Percentiles rank a stretch among this genome's conserved stretches.
Evolutionary conservation across 805 yeast genomes (phyloP).

Genomic region (Candida awuae): DNA sequence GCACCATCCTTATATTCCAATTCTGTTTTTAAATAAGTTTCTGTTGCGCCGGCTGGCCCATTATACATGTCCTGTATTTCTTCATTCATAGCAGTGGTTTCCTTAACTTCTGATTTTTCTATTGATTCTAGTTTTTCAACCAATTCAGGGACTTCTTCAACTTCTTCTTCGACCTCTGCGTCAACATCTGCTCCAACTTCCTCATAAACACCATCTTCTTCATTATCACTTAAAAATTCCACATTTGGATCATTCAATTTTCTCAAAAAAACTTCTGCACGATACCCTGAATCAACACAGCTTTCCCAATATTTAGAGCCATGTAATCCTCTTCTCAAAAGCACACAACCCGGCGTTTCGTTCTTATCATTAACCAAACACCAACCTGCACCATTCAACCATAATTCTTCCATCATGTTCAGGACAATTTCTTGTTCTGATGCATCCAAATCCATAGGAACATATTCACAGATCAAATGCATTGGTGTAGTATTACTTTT

Average conservation of each 20-base stretch:
- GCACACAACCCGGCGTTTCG: conserved; percentile 80
- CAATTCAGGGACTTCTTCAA: conserved; percentile 15
- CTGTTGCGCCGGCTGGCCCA: conserved; percentile 59
- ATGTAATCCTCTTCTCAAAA: conserved; percentile 43
- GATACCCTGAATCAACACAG: conserved; percentile 78
- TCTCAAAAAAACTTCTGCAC: conserved; percentile 77
- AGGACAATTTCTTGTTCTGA: conserved; percentile 40
- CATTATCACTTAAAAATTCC: conserved; percentile 45
- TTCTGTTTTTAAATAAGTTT: conserved; percentile 55
- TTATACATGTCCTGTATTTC: conserved; percentile 20
- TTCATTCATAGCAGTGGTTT: conserved; percentile 14
- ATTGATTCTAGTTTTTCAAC: conserved; percentile 8
- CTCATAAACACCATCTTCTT: conserved; percentile 15
- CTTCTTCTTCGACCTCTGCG: conserved; percentile 16
- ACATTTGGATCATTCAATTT: conserved; percentile 56
- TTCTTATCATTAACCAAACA: conserved; percentile 61
- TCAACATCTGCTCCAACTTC: conserved; percentile 13
- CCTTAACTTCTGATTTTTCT: conserved; percentile 4
- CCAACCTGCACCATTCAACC: conserved; percentile 92
- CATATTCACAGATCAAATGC: conserved; percentile 54
- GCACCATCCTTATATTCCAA: conserved; percentile 63
- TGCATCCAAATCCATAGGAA: conserved; percentile 33
- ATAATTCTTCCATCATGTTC: conserved; percentile 54
- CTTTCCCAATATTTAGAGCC: conserved; percentile 34
- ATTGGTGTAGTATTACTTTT: conserved; percentile 67